A percentile compares a stretch with the other conserved stretches of the same genome.
Evolutionary conservation across 1,139 yeast species (phyloP).

Genomic region (Insectozyma bohioensis): DNA sequence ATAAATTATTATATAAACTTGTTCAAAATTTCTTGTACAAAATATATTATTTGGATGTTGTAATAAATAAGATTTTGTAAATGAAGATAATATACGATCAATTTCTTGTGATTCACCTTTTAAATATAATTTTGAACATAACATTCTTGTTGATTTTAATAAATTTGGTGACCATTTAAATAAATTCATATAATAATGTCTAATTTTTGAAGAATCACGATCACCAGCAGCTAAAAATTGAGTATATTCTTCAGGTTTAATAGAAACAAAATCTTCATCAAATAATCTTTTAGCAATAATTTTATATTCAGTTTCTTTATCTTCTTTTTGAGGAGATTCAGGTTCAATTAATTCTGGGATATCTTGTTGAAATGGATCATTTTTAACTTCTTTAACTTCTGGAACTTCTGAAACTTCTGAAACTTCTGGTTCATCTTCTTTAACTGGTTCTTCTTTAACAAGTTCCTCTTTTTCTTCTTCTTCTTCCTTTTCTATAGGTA

Average conservation of each 20-base stretch:
- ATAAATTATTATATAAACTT: conserved; percentile 72
- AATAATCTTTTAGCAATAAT: conserved; percentile 12
- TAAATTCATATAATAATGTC: conserved; percentile 47
- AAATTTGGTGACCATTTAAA: conserved; percentile 52
- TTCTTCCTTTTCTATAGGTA: no score
- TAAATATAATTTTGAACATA: conserved; percentile 67
- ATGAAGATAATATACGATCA: conserved; percentile 69
- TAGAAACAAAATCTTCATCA: conserved; percentile 20
- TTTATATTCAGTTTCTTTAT: conserved; percentile 10
- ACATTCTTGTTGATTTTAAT: conserved; percentile 53
- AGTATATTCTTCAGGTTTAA: conserved; percentile 48
- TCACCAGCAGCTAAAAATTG: conserved; percentile 46
- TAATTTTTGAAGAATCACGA: conserved; percentile 38
- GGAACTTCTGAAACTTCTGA: no score
- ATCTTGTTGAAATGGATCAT: no score
- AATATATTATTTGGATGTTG: conserved; percentile 51
- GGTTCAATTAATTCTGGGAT: no score
- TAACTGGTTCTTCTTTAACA: no score
- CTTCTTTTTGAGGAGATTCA: not conserved
- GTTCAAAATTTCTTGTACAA: conserved; percentile 53
- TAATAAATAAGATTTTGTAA: conserved; percentile 66
- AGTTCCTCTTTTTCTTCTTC: no score
- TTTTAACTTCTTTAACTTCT: no score
- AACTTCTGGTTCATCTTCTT: no score
- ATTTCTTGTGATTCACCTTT: conserved; percentile 85